Percentiles rank a stretch among this genome's conserved stretches.
Conservation (phyloP, 192 early-diverging fungal genomes). For the Physocladia obscura region DNA sequence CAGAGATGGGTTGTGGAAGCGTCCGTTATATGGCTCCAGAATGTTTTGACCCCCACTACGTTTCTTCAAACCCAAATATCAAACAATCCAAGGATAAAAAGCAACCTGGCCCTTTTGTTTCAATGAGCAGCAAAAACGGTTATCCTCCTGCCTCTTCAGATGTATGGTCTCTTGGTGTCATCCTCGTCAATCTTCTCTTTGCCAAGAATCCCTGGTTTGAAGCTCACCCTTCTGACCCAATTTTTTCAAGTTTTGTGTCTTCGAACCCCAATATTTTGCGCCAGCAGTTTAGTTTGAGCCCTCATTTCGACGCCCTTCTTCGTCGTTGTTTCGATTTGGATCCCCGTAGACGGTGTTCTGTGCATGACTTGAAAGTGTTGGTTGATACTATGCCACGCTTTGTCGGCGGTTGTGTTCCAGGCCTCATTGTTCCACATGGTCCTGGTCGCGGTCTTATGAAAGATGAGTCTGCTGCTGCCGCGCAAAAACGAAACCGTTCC, state of each 20-base stretch:
- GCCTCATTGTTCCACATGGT: constrained; percentile 17
- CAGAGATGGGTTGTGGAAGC: constrained; percentile 86
- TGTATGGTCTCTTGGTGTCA: constrained; percentile 76
- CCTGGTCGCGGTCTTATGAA: too few species aligned
- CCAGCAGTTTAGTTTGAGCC: constrained; percentile 56
- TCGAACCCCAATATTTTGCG: constrained; percentile 33
- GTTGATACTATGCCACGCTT: constrained; percentile 28
- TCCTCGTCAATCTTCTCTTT: constrained; percentile 73
- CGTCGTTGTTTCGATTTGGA: constrained; percentile 72
- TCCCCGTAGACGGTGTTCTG: constrained; percentile 25
- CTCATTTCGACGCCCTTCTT: constrained; percentile 67
- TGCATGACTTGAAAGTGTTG: constrained; percentile 28
- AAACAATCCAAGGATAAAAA: constrained; percentile 1
- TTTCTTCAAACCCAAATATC: constrained; percentile 5
- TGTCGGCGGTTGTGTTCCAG: constrained; percentile 24
- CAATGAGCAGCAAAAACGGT: constrained; percentile 2
- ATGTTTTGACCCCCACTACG: constrained; percentile 33
- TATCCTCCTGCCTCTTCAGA: constrained; percentile 69
- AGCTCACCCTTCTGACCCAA: constrained; percentile 60
- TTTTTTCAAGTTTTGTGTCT: constrained; percentile 59
- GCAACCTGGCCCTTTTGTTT: constrained; percentile 1
- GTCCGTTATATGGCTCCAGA: constrained; percentile 84
- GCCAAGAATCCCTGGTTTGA: constrained; percentile 79
- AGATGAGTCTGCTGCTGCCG: too few species aligned
- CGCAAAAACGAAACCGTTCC: too few species aligned